Percentiles rank a stretch among this genome's conserved stretches.
phyloP scores from a whole-genome alignment of 768 basidiomycete species.

The Pluteus cervinus region DNA sequence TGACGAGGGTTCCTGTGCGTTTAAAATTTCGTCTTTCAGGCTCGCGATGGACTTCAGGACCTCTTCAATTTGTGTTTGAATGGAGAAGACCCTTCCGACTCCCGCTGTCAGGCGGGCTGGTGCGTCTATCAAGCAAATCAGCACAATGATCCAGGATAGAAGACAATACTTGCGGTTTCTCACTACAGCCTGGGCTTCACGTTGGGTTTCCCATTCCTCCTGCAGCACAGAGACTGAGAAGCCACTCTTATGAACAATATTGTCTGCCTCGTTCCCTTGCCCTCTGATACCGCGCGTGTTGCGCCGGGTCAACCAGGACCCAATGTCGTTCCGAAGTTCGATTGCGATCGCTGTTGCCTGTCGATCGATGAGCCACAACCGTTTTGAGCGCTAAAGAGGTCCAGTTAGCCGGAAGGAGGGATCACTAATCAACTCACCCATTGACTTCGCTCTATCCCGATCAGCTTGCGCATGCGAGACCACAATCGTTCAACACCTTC shows the following conservation, averaged over 20 bases:
- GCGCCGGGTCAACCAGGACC: slow-evolving; percentile 23
- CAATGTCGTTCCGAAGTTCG: slow-evolving; percentile 21
- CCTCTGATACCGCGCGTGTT: slow-evolving; percentile 9
- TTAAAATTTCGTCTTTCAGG: too few relatives aligned
- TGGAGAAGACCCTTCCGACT: slow-evolving; percentile 18
- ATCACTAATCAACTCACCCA: slow-evolving; percentile 21
- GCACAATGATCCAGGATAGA: neutral
- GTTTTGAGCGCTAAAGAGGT: slow-evolving; percentile 12
- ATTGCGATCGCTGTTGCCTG: slow-evolving; percentile 19
- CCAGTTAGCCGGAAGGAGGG: neutral
- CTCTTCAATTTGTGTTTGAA: slow-evolving; percentile 19
- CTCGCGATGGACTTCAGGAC: too few relatives aligned
- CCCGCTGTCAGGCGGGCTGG: slow-evolving; percentile 23
- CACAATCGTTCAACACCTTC: slow-evolving; percentile 29
- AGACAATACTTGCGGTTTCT: slow-evolving; percentile 18
- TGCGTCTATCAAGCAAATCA: slow-evolving; percentile 15
- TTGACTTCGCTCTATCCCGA: slow-evolving; percentile 23
- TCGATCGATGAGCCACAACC: slow-evolving; percentile 28
- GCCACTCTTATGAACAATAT: slow-evolving; percentile 12
- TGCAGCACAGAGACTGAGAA: slow-evolving; percentile 14
- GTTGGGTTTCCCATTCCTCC: slow-evolving; percentile 27
- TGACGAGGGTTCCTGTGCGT: too few relatives aligned
- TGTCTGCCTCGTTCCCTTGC: slow-evolving; percentile 9
- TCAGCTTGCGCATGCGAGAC: slow-evolving; percentile 25
- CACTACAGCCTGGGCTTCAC: slow-evolving; percentile 21